These are phyloP conservation scores for Peronospora farinosa DNA, from an alignment of 352 stramenopile species.

Conservation along the genomic window DNA sequence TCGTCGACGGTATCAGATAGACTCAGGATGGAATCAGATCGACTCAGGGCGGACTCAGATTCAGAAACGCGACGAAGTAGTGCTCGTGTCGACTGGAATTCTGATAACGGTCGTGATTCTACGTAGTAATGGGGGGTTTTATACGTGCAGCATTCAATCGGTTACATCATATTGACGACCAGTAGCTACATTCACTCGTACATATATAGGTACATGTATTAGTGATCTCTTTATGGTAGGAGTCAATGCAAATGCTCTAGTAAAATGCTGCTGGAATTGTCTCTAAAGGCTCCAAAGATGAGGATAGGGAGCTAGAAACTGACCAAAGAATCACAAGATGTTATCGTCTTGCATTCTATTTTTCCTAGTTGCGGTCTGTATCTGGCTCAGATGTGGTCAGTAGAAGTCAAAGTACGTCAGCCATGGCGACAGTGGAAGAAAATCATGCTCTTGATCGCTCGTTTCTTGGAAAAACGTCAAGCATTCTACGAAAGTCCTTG, in stretches of 20 bases:
- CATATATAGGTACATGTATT: background rate
- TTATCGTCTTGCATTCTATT: no score
- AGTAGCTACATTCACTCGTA: background rate
- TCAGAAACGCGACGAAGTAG: no score
- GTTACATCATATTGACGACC: background rate
- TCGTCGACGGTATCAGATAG: background rate
- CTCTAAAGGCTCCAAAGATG: background rate
- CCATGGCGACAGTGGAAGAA: slow-evolving; percentile 14
- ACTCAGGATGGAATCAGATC: background rate
- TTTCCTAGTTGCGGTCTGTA: background rate
- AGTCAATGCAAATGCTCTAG: background rate
- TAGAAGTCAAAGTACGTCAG: slow-evolving; percentile 22
- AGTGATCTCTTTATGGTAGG: no score
- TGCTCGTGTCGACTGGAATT: slow-evolving; percentile 2
- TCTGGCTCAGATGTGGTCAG: slow-evolving; percentile 13
- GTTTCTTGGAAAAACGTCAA: slow-evolving; percentile 1
- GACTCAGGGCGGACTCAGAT: no score
- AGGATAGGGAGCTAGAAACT: background rate
- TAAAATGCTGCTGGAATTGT: background rate
- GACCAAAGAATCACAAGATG: background rate
- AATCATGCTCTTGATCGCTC: slow-evolving; percentile 9
- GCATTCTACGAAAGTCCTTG: slow-evolving; percentile 28
- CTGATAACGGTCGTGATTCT: slow-evolving; percentile 13
- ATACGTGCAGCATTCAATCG: background rate
- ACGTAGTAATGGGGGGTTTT: slow-evolving; percentile 16